Evolutionary conservation across 495 filamentous ascomycete genomes (phyloP).

Genomic region (Podospora pseudopauciseta): DNA sequence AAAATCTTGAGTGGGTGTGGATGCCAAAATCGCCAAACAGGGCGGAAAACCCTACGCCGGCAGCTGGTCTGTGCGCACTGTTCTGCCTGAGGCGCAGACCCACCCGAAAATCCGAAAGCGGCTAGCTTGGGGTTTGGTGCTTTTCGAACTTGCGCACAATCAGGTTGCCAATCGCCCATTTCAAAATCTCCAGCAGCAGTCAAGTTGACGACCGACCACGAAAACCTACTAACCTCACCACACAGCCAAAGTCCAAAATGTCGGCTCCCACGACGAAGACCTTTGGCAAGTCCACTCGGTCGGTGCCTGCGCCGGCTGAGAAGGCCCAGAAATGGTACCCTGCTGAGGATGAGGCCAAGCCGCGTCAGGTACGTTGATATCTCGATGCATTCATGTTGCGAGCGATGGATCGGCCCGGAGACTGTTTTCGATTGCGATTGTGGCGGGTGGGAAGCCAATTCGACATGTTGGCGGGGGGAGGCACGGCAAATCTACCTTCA

Average conservation of each 20-base stretch:
- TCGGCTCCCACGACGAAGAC: constrained; percentile 74
- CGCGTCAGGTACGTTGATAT: constrained; percentile 76
- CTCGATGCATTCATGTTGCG: constrained; percentile 22
- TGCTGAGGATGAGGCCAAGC: constrained; percentile 83
- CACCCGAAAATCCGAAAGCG: constrained; percentile 26
- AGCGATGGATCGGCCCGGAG: constrained; percentile 10
- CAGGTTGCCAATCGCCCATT: constrained; percentile 27
- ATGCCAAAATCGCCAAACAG: constrained; percentile 33
- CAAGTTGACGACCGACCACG: constrained; percentile 37
- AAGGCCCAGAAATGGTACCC: constrained; percentile 99
- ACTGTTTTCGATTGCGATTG: constrained; percentile 16
- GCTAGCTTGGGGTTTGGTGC: constrained; percentile 37
- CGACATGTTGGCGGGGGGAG: constrained; percentile 14
- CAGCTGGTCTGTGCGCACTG: constrained; percentile 24
- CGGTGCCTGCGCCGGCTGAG: constrained; percentile 74
- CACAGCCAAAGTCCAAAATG: constrained; percentile 59
- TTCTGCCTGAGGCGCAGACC: constrained; percentile 11
- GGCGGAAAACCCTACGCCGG: constrained; percentile 36
- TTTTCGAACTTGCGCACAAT: constrained; percentile 38
- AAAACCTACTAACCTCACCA: constrained; percentile 37
- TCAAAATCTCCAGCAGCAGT: constrained; percentile 38
- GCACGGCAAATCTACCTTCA: neutral
- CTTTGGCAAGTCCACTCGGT: constrained; percentile 95
- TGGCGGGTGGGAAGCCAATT: constrained; percentile 17
- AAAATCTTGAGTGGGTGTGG: constrained; percentile 35